Base-by-base conservation (phyloP, 2,329 filamentous ascomycete species). In the Coccinonectria pachysandricola region DNA sequence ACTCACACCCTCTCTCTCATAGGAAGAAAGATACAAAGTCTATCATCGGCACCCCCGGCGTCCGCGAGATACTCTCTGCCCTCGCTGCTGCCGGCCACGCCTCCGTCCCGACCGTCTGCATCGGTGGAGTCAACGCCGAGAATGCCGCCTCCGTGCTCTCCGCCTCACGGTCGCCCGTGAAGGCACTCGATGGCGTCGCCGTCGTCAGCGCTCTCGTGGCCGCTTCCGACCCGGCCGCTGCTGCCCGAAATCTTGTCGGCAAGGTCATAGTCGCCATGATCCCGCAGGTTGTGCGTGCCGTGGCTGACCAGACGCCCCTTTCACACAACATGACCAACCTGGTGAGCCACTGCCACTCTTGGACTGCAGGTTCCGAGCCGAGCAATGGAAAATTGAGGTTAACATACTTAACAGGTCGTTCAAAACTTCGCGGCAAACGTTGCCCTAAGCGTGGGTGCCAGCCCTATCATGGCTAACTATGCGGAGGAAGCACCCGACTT, bases 261-360 rank as follows among this genome's bases (percentile, higher is more conserved):
- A 38, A 44, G 18, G 47, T 58, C 9, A 46, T 60, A 2, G 62
- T 78, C 8, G 64, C 87, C 31, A 59, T 54, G 28, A 43, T 54
- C 7, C 54, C 56, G 2, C 45, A 46, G 20, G 56, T 81, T 11
- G 62, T 92, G 21, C 62, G 60, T 32, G 62, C 65, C 5, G 68
- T 94, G 24, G 71, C 71, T 5, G 52, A 62, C 3, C 64, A 57
- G 21, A 77, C 71, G 30, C 86, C 87, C 1, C 65, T 96, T 12
- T 81, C 80, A 26, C 88, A 96, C 58, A 95, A 94, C 57, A 96
- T 96, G 84, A 96, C 91, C 27, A 96, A 96, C 52, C 67, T 87
- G 27, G 88, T 64, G 37, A 26, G 49, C 31, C 4, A 4, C 14
- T 1, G 17, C n/a, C n/a, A n/a, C 4, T 18, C 12, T n/a, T 15